phyloP scores from a whole-genome alignment of 106 monocot genomes.

The Dendrobium nobile region DNA sequence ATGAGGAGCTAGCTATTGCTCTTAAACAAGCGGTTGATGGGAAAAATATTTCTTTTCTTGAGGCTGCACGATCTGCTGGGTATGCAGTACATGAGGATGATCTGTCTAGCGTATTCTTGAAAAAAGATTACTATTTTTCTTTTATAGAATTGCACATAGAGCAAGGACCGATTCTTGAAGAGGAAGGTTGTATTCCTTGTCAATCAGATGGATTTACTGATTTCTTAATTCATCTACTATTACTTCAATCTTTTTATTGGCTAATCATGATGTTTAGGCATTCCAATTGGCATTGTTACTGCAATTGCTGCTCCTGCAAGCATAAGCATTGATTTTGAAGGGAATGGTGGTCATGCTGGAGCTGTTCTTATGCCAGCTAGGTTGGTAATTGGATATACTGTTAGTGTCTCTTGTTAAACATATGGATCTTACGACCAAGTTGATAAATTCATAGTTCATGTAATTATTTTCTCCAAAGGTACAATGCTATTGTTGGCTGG shows the following conservation, averaged over 20 bases:
- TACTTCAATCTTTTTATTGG: background rate
- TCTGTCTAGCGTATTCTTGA: slow-evolving; percentile 54
- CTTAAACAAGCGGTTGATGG: slow-evolving; percentile 63
- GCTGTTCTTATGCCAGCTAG: slow-evolving; percentile 95
- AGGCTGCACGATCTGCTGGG: slow-evolving; percentile 80
- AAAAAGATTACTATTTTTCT: slow-evolving; percentile 71
- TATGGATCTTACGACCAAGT: background rate
- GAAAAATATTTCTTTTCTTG: slow-evolving; percentile 76
- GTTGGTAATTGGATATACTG: slow-evolving; percentile 27
- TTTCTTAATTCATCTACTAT: background rate
- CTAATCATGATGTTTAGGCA: slow-evolving; percentile 24
- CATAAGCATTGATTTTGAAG: slow-evolving; percentile 86
- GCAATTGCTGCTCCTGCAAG: slow-evolving; percentile 99
- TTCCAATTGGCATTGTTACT: slow-evolving; percentile 89
- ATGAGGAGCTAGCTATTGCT: slow-evolving; percentile 38
- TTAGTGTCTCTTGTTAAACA: background rate
- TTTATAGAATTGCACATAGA: slow-evolving; percentile 98
- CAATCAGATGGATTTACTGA: slow-evolving; percentile 4
- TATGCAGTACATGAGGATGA: slow-evolving; percentile 47
- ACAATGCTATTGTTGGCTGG: too few relatives aligned
- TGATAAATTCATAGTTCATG: background rate
- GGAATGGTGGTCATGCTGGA: slow-evolving; percentile 96
- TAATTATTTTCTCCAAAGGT: background rate
- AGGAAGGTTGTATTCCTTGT: slow-evolving; percentile 59
- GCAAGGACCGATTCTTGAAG: slow-evolving; percentile 91